Conservation (phyloP, 1,284 basidiomycete species). For the Stereum hirsutum region DNA sequence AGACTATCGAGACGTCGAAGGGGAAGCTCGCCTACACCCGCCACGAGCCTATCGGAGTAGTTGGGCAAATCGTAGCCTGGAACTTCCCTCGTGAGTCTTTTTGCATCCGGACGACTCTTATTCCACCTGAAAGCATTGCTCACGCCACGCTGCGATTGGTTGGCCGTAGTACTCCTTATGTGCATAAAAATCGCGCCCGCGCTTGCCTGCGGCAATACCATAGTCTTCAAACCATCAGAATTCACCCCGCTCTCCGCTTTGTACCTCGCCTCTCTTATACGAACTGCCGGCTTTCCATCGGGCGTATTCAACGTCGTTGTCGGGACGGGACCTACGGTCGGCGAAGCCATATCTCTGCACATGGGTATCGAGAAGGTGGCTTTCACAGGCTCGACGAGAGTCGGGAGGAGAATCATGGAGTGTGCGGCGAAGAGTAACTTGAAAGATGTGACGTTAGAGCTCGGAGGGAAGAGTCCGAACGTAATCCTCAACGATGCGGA, state of each 20-base stretch:
- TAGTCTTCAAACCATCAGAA: constrained; percentile 87
- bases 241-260: constrained; percentile 82
- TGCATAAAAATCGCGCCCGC: constrained; percentile 83
- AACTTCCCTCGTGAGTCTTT: constrained; percentile 55
- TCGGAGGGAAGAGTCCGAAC: constrained; percentile 88
- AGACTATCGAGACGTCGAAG: constrained; percentile 71
- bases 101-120: no score
- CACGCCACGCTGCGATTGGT: no score
- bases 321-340: constrained; percentile 62
- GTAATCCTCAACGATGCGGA: constrained; percentile 69
- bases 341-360: constrained; percentile 54
- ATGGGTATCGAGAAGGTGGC: constrained; percentile 64
- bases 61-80: constrained; percentile 82
- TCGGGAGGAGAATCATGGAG: constrained; percentile 82
- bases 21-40: constrained; percentile 72
- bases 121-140: background rate
- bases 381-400: constrained; percentile 74
- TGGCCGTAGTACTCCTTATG: constrained; percentile 55
- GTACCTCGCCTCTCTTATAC: constrained; percentile 37
- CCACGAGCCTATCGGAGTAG: constrained; percentile 92
- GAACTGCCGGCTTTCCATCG: constrained; percentile 52
- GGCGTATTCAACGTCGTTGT: constrained; percentile 67
- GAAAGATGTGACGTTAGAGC: constrained; percentile 86
- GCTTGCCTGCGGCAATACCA: constrained; percentile 75
- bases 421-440: constrained; percentile 79